Evolutionary conservation across 805 yeast species (phyloP).

Genomic region (Peterozyma xylosa): DNA sequence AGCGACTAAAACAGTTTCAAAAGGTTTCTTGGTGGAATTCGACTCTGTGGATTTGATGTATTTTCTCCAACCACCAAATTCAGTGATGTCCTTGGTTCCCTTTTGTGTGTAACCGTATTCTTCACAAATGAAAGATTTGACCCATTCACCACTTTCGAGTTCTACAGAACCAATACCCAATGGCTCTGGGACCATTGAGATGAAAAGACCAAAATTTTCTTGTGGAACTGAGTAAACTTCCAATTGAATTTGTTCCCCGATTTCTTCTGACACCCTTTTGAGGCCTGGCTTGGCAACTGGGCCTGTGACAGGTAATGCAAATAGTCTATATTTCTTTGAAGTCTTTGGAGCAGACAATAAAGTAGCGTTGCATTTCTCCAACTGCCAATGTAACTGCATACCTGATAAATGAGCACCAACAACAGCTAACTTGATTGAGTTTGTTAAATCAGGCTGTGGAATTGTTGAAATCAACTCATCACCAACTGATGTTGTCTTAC

Average conservation of each 20-base stretch:
- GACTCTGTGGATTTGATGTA: constrained; percentile 37
- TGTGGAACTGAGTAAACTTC: constrained; percentile 82
- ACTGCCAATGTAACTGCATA: constrained; percentile 89
- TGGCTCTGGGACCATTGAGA: constrained; percentile 88
- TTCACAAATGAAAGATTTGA: constrained; percentile 92
- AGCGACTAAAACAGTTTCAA: constrained; percentile 83
- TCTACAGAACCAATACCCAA: constrained; percentile 93
- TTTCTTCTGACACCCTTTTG: constrained; percentile 45
- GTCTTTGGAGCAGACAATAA: constrained; percentile 63
- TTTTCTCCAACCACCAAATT: constrained; percentile 80
- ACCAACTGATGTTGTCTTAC: constrained; percentile 17
- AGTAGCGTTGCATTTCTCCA: constrained; percentile 74
- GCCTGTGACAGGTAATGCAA: constrained; percentile 76
- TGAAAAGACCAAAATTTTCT: constrained; percentile 74
- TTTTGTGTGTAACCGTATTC: constrained; percentile 70
- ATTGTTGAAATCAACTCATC: constrained; percentile 39
- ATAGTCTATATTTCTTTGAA: constrained; percentile 62
- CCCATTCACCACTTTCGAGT: constrained; percentile 71
- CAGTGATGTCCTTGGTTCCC: constrained; percentile 77
- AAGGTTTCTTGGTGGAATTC: constrained; percentile 43
- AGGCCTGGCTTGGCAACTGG: constrained; percentile 89
- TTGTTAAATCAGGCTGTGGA: constrained; percentile 34
- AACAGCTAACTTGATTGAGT: constrained; percentile 69
- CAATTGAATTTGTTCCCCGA: constrained; percentile 57
- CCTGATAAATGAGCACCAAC: constrained; percentile 95